A percentile compares a stretch with the other conserved stretches of the same genome.
These are phyloP conservation scores for Collybiopsis confluens DNA, from an alignment of 768 basidiomycete genomes.

Conservation along the genomic window DNA sequence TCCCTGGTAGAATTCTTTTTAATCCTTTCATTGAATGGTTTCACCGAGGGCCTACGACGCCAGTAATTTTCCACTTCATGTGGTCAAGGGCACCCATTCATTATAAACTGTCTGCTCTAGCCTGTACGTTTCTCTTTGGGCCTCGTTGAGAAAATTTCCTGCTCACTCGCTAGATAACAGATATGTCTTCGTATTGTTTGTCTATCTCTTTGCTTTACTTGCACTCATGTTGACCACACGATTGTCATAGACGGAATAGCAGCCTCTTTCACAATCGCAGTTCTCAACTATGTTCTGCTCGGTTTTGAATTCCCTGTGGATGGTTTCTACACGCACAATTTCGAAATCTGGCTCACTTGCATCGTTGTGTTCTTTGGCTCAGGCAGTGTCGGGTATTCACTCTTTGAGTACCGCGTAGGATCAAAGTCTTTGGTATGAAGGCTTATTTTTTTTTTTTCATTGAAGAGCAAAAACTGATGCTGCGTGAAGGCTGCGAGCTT, in stretches of 20 bases:
- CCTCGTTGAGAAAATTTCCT: neutral
- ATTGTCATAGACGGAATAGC: constrained; percentile 37
- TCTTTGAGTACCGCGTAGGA: constrained; percentile 67
- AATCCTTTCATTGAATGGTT: constrained; percentile 78
- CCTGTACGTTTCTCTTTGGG: neutral
- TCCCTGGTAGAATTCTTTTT: constrained; percentile 51
- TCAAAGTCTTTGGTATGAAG: constrained; percentile 39
- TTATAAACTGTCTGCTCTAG: constrained; percentile 43
- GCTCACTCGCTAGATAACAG: constrained; percentile 36
- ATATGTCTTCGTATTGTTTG: neutral
- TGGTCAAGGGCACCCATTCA: constrained; percentile 77
- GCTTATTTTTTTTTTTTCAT: neutral
- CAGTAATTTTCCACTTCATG: constrained; percentile 65
- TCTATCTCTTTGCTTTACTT: constrained; percentile 31
- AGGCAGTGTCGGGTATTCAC: constrained; percentile 63
- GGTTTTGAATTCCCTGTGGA: constrained; percentile 61
- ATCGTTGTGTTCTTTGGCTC: constrained; percentile 66
- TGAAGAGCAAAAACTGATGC: constrained; percentile 50
- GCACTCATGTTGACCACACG: constrained; percentile 56
- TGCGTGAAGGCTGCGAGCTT: constrained; percentile 59
- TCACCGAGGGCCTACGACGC: constrained; percentile 70
- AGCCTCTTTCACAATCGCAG: constrained; percentile 46
- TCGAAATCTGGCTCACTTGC: constrained; percentile 73
- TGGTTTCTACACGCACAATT: constrained; percentile 67
- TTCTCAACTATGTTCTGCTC: constrained; percentile 68